A percentile compares a stretch with the other conserved stretches of the same genome.
These are phyloP conservation scores for Linnemannia hyalina DNA, from an alignment of 192 early-diverging fungal species.

Conservation along the genomic window DNA sequence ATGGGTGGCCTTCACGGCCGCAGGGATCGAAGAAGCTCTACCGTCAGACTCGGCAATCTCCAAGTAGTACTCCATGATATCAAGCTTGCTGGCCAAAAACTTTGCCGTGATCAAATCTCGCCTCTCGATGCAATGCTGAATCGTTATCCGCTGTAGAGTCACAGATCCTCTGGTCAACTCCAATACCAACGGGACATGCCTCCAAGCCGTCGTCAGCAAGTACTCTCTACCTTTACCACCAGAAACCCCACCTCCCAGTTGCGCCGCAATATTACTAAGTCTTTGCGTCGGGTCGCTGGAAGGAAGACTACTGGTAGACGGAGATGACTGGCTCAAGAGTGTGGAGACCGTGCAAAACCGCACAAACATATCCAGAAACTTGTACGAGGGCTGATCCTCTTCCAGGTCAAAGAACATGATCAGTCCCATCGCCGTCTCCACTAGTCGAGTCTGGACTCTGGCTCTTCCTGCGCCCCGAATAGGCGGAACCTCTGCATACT, in stretches of 20 bases:
- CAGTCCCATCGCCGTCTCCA: conserved; percentile 5
- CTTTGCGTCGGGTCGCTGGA: not conserved
- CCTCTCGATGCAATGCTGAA: conserved; percentile 10
- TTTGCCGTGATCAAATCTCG: conserved; percentile 11
- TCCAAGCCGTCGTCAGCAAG: not conserved
- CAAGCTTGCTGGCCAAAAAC: conserved; percentile 10
- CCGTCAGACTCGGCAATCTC: not conserved
- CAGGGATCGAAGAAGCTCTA: not conserved
- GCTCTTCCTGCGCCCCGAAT: conserved; percentile 2
- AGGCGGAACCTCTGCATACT: not conserved
- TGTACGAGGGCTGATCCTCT: not conserved
- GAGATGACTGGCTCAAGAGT: conserved; percentile 5
- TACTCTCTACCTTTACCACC: not conserved
- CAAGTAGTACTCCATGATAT: not conserved
- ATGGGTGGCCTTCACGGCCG: not conserved
- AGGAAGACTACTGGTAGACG: not conserved
- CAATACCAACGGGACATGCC: conserved; percentile 2
- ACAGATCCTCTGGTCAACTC: not conserved
- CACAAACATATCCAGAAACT: conserved; percentile 5
- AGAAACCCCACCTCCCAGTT: not conserved
- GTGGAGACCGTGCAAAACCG: conserved; percentile 5
- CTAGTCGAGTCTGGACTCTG: not conserved
- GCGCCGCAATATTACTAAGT: not conserved
- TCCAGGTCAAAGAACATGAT: conserved; percentile 15
- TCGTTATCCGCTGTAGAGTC: conserved; percentile 11